Evolutionary conservation across 768 basidiomycete species (phyloP).

Genomic region (Mycena venus): DNA sequence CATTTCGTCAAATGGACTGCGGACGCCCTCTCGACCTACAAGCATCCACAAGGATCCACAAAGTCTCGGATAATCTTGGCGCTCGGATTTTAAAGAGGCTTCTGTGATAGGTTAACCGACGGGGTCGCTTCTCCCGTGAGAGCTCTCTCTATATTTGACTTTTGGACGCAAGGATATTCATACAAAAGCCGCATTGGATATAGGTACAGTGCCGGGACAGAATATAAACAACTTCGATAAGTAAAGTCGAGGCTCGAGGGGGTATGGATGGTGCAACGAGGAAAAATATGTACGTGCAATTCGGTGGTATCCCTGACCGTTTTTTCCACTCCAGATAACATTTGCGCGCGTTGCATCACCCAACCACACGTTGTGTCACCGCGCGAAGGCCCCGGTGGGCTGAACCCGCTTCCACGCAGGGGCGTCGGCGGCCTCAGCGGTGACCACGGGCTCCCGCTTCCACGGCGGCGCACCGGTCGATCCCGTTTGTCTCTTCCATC

Average conservation of each 20-base stretch:
- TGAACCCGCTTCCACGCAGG: not conserved
- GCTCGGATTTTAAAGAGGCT: too few relatives aligned
- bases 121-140: too few relatives aligned
- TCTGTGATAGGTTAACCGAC: too few relatives aligned
- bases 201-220: conserved; percentile 3
- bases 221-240: not conserved
- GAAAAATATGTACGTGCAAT: not conserved
- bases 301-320: too few relatives aligned
- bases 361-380: not conserved
- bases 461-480: not conserved
- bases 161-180: not conserved
- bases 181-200: not conserved
- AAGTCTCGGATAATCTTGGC: too few relatives aligned
- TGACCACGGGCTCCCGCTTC: too few relatives aligned
- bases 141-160: not conserved
- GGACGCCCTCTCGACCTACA: too few relatives aligned
- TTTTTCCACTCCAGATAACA: not conserved
- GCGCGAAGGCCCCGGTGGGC: not conserved
- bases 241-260: too few relatives aligned
- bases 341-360: not conserved
- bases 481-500: not conserved
- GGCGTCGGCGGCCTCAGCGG: not conserved
- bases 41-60: too few relatives aligned
- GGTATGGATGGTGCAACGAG: not conserved
- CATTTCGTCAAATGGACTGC: too few relatives aligned